phyloP scores from a whole-genome alignment of 805 yeast genomes.

The Ogataea glucozyma region DNA sequence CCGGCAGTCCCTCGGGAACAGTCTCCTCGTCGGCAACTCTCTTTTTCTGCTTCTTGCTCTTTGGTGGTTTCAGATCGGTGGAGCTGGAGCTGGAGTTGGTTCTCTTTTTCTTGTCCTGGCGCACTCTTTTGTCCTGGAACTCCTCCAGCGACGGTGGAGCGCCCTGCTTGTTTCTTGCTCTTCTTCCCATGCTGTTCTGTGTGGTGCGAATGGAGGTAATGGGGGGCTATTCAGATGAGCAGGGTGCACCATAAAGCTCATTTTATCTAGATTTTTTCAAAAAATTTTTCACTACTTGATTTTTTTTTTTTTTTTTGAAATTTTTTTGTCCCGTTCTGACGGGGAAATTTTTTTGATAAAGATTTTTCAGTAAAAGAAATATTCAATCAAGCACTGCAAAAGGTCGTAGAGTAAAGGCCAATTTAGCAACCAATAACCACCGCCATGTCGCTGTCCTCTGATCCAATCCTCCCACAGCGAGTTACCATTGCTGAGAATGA shows the following conservation, averaged over 20 bases:
- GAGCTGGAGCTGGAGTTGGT: slow-evolving; percentile 20
- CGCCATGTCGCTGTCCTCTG: slow-evolving; percentile 1
- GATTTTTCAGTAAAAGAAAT: too few species aligned
- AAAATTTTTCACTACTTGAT: slow-evolving; percentile 7
- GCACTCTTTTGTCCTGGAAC: slow-evolving; percentile 50
- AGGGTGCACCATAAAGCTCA: too few species aligned
- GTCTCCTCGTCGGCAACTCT: slow-evolving; percentile 39
- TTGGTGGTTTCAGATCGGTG: slow-evolving; percentile 30
- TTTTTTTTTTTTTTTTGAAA: slow-evolving; percentile 14
- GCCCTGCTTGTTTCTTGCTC: slow-evolving; percentile 89
- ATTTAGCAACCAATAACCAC: not conserved
- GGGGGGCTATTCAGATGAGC: not conserved
- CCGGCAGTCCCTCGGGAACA: slow-evolving; percentile 52
- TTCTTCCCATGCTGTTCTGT: slow-evolving; percentile 72
- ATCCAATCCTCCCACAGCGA: too few species aligned
- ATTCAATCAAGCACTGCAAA: slow-evolving; percentile 3
- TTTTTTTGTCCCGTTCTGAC: slow-evolving; percentile 20
- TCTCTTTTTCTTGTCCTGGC: slow-evolving; percentile 40
- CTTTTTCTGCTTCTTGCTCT: slow-evolving; percentile 29
- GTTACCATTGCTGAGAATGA: slow-evolving; percentile 49
- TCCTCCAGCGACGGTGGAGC: slow-evolving; percentile 90
- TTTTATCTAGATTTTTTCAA: slow-evolving; percentile 2
- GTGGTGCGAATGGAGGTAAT: not conserved
- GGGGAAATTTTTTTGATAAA: slow-evolving; percentile 8
- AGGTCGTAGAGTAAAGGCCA: not conserved